Conservation (phyloP, 202 grass and related monocot genomes). For the Cymbopogon flexuosus region DNA sequence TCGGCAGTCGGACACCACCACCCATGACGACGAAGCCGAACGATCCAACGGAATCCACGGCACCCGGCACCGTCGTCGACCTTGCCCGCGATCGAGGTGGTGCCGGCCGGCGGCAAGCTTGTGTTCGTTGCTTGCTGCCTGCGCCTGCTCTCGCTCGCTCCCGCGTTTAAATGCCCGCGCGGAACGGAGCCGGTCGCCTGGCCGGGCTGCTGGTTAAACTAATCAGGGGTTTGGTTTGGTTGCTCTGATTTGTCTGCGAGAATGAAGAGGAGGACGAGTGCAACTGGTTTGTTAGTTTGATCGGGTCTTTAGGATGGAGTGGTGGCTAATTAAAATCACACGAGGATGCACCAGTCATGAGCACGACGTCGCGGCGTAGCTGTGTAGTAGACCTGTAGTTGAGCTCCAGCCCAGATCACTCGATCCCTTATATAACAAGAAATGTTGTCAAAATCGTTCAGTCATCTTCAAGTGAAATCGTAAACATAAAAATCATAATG, state of each 20-base stretch:
- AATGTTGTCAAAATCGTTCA: too few species aligned
- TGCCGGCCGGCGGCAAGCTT: not conserved
- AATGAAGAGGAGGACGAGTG: not conserved
- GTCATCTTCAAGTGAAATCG: too few species aligned
- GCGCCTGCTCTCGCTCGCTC: not conserved
- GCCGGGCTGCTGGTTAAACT: not conserved
- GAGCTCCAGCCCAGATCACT: too few species aligned
- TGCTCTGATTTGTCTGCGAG: not conserved
- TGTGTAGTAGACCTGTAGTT: too few species aligned
- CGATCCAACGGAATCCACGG: not conserved
- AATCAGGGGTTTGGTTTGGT: not conserved
- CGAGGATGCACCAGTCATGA: not conserved
- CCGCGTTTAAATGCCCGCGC: constrained; percentile 22
- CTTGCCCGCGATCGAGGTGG: not conserved
- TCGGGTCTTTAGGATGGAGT: constrained; percentile 15
- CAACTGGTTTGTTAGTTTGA: constrained; percentile 26
- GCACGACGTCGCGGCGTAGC: not conserved
- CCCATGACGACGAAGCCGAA: not conserved
- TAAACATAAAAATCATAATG: too few species aligned
- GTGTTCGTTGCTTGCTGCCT: not conserved
- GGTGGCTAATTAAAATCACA: not conserved
- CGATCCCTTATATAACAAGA: too few species aligned
- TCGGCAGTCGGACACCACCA: not conserved
- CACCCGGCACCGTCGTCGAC: not conserved
- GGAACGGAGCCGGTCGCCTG: constrained; percentile 2